Base-by-base conservation (phyloP, 108 stramenopile species). In the Pseudonitzschia delicatissima region DNA sequence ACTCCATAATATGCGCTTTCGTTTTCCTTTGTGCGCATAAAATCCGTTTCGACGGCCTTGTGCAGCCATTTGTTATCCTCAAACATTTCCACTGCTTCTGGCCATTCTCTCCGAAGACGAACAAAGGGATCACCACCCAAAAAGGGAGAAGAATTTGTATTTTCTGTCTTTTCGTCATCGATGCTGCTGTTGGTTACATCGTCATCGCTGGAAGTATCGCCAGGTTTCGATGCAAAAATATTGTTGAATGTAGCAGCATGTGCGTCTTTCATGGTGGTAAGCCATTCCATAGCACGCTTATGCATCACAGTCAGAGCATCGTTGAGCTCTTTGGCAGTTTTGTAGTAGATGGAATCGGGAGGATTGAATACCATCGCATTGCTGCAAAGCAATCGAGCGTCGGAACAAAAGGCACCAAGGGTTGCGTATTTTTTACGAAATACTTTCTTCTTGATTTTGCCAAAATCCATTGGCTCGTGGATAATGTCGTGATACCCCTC, bases 1-100 rank as follows among this genome's bases (percentile, higher is more conserved):
- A 76, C 67, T 15, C 92, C 92, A 50, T 88, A 93, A 64, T 84
- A 93, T 5, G 92, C 92, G 48, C 66, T 73, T 77, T 93, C 92
- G 64, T 93, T 93, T 66, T 93, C 92, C 40, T 76, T 83, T 18
- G 87, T 93, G 11, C 92, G 71, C 47, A 82, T 68, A 60, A 88
- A 88, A 68, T 87, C 84, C 9, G 89, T 77, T 42, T 66, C 48
- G 9, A 83, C 50, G 44, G 75, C 71, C 20, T 69, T 72, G 18
- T 58, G 73, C 0, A 87, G 73, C 87, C 86, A 84, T 31, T 77
- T 74, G 51, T 79, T 82, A 31, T 80, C 69, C 21, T 89, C 76
- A 5, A 87, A 64, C 69, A 93, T 69, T 40, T 85, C 87, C 21
- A 85, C 82, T 2, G 89, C 89, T 26, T 88, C 87, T 28, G 92